Conservation (phyloP, 768 basidiomycete genomes). For the Mycena sanguinolenta region DNA sequence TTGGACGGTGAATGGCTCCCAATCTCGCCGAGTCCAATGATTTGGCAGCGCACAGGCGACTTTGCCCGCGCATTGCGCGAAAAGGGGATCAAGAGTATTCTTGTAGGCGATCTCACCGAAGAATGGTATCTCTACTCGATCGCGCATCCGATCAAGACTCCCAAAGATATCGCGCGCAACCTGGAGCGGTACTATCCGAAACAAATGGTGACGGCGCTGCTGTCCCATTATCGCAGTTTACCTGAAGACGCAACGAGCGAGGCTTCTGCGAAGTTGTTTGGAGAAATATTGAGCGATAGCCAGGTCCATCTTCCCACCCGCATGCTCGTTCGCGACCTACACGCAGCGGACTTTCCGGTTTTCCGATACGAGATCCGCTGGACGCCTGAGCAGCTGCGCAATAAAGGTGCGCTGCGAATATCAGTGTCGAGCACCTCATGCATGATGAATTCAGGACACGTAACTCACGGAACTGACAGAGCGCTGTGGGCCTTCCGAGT, state of each 20-base stretch:
- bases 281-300: constrained; percentile 69
- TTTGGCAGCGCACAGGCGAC: constrained; percentile 74
- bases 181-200: constrained; percentile 72
- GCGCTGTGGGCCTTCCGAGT: constrained; percentile 71
- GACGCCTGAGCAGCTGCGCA: constrained; percentile 72
- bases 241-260: constrained; percentile 56
- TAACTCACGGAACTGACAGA: constrained; percentile 80
- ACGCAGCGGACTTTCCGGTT: constrained; percentile 69
- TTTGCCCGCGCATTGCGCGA: constrained; percentile 66
- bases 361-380: constrained; percentile 78
- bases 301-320: constrained; percentile 80
- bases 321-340: constrained; percentile 72
- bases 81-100: constrained; percentile 71
- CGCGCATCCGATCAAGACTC: constrained; percentile 67
- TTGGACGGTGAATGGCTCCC: constrained; percentile 73
- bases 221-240: constrained; percentile 58
- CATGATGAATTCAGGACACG: constrained; percentile 60
- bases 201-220: constrained; percentile 59
- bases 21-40: constrained; percentile 68
- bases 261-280: constrained; percentile 63
- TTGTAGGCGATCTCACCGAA: constrained; percentile 78
- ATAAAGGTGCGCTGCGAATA: constrained; percentile 56
- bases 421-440: not conserved
- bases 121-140: constrained; percentile 87
- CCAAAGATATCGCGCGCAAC: constrained; percentile 68